Evolutionary conservation across 2,329 filamentous ascomycete species (phyloP).

Genomic region (Ophiostoma sp.): DNA sequence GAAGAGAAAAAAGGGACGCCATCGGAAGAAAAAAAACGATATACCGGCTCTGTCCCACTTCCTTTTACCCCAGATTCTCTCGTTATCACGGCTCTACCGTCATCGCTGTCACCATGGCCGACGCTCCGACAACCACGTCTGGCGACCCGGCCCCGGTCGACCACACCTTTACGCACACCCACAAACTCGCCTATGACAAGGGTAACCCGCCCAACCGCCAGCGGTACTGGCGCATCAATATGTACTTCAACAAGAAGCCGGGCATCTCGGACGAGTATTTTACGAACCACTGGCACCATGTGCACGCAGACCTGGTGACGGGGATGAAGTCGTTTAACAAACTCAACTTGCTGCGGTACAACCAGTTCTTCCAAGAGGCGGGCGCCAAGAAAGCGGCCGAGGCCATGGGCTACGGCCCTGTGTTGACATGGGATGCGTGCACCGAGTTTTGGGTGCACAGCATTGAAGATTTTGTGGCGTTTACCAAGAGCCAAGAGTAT

Average conservation of each 20-base stretch:
- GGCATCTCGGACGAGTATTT: constrained; percentile 7
- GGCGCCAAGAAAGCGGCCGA: background rate
- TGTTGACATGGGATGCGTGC: background rate
- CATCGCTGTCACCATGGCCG: too few species aligned
- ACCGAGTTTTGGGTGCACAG: constrained; percentile 4
- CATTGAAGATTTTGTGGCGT: background rate
- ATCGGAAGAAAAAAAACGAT: background rate
- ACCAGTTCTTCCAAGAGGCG: constrained; percentile 9
- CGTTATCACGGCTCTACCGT: too few species aligned
- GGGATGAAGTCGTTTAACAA: background rate
- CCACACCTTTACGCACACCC: background rate
- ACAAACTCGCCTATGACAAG: background rate
- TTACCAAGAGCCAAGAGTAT: constrained; percentile 10
- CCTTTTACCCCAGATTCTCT: background rate
- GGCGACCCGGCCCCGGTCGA: constrained; percentile 3
- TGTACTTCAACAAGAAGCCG: background rate
- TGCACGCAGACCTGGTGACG: constrained; percentile 1
- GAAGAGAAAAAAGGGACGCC: background rate
- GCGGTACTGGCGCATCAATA: constrained; percentile 11
- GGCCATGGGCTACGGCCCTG: constrained; percentile 14
- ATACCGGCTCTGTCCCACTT: background rate
- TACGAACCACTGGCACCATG: constrained; percentile 6
- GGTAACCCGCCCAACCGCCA: background rate
- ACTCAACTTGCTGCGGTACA: background rate
- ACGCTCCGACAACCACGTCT: background rate